Base-by-base conservation (phyloP, 352 stramenopile species). In the Globisporangium barbulae region DNA sequence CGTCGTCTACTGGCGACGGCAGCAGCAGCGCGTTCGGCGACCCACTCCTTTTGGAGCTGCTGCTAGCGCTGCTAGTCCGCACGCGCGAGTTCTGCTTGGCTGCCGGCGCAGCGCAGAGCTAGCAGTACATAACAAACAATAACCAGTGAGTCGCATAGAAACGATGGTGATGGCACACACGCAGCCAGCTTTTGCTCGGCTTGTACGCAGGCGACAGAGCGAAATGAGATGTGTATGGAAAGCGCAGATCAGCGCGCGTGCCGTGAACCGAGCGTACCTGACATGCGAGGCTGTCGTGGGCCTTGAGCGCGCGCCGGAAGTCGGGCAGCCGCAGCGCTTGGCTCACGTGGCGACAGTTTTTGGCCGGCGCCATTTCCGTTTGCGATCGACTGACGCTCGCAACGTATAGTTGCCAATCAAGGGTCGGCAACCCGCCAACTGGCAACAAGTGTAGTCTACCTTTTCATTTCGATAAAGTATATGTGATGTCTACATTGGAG, bases 341-440 rank as follows among this genome's bases (percentile, higher is more conserved):
- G 35, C 70, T 65, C 59, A 83, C 77, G 59, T 89, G 79, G 58
- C 79, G 79, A 54, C 79, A 89, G 68, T 69, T 78, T 68, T 83
- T 86, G 60, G 72, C 61, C 28, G 39, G 39, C 39, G 63, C 21
- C 55, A 64, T 68, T 59, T 56, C 50, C 35, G 4, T 15, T 42
- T 28, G 39, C 21, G 19, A 13, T 17, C 25, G 15, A 25, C 28
- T 55, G 49, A 39, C n/a, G 50, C 50, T 7, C 19, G 30, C 30
- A n/a, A 42, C 6, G 9, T 5, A 1, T 19, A 28, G 50, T 42
- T 56, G 50, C 49, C 15, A 28, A 12, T 55, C 33, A 30, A 55
- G 28, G 49, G 28, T 37, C 25, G 10, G 15, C 1, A 45, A 45
- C 39, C 39, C 39, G 39, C 39, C 39, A 45, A 45, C 15, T 45